Evolutionary conservation across 345 rosid species (phyloP), one percentile per base, ranked within the genome.

Genomic region (Psidium friedrichsthalianum): DNA sequence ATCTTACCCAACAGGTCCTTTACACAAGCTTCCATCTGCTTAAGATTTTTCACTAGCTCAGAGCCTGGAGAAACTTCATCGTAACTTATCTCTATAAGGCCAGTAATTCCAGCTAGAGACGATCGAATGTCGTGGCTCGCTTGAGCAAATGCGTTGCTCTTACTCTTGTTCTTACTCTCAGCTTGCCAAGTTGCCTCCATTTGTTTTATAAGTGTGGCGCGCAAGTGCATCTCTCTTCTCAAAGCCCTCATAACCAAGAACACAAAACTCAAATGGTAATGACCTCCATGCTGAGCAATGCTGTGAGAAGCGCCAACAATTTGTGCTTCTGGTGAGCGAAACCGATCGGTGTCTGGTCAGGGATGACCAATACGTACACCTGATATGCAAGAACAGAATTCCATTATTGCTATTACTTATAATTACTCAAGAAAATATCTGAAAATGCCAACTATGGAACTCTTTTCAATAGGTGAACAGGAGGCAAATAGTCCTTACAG

Each of bases 51-150:
- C 44, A 84, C 87, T 36, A 94, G n/a, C 32, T 93, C 91, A 1
- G 94, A 91, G 29, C 90, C 90, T 76, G 84, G 92, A 85, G 83
- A 81, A 51, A 84, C 93, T 59, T 91, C 91, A 16, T 83, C 74
- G 40, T 87, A 86, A 78, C 91, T 88, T 57, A 93, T 12, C 24
- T 93, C 92, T 47, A 94, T 92, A 57, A 93, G 86, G 56, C 95
- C 95, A 3, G 86, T 91, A 74, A 96, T 92, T 24, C 92, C 94
- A 1, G 98, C 96, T 42, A 96, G 87, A 5, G 92, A 86, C 5
- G 94, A 90, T 0, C 98, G 92, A 88, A 95, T 94, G 80, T 97
- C 98, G 20, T 97, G 99, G 87, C 94, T 95, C 20, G 96, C 98
- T 29, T 84, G 91, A 61, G 97, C 94, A 82, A 94, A 93, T 2